Percentiles rank a stretch among this genome's conserved stretches.
These are phyloP conservation scores for Wickerhamiella occidentalis DNA, from an alignment of 805 yeast genomes.

Conservation along the genomic window DNA sequence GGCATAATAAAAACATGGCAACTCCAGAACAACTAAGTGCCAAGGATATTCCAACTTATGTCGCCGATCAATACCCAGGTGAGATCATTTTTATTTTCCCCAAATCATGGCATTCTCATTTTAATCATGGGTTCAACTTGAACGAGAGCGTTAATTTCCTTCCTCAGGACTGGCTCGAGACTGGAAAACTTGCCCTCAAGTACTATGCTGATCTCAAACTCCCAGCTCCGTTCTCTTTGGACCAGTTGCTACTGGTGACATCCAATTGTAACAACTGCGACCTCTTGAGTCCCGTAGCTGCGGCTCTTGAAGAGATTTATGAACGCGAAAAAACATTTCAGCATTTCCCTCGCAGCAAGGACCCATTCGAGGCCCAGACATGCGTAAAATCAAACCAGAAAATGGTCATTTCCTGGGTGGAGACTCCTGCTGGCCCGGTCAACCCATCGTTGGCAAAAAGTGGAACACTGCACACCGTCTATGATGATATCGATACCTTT, in stretches of 20 bases:
- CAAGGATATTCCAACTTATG: conserved; percentile 37
- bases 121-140: conserved; percentile 14
- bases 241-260: conserved; percentile 5
- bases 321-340: neutral
- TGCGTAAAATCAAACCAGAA: conserved; percentile 4
- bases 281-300: neutral
- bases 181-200: neutral
- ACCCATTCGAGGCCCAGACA: neutral
- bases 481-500: neutral
- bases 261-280: neutral
- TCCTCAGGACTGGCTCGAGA: conserved; percentile 3
- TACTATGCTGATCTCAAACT: neutral
- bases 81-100: conserved; percentile 68
- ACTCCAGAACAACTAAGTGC: conserved; percentile 45
- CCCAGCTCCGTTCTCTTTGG: conserved; percentile 4
- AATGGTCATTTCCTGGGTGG: neutral
- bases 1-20: conserved; percentile 37
- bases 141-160: neutral
- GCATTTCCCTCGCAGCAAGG: neutral
- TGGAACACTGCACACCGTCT: neutral
- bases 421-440: conserved; percentile 6
- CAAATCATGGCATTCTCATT: neutral
- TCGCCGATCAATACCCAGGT: conserved; percentile 56
- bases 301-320: neutral
- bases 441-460: neutral